Percentiles rank a stretch among this genome's conserved stretches.
phyloP scores from a whole-genome alignment of 352 stramenopile genomes.

The Globisporangium rhizosaccharum region DNA sequence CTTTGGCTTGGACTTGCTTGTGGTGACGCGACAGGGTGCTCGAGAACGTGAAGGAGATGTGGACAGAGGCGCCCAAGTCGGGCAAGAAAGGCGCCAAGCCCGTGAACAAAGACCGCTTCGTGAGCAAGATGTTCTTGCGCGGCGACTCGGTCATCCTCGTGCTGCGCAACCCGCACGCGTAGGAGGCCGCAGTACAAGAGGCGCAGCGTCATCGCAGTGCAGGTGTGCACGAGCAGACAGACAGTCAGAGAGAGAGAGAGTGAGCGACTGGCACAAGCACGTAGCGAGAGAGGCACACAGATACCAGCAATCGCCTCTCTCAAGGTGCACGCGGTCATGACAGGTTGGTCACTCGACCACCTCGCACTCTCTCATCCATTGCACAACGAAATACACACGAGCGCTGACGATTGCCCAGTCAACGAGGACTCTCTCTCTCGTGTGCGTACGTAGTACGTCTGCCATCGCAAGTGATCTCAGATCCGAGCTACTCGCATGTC shows the following conservation, averaged over 20 bases:
- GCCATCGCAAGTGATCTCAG: too few species aligned
- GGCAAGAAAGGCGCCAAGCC: constrained; percentile 94
- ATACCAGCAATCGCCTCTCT: background rate
- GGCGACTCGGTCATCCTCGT: constrained; percentile 99
- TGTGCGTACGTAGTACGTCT: too few species aligned
- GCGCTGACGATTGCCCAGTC: too few species aligned
- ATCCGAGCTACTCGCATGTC: background rate
- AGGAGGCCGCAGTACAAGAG: constrained; percentile 4
- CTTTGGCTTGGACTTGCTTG: background rate
- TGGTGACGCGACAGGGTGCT: constrained; percentile 79
- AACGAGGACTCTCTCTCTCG: too few species aligned
- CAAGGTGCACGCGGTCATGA: too few species aligned
- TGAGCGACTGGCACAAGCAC: background rate
- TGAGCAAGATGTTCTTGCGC: constrained; percentile 99
- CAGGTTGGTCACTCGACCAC: background rate
- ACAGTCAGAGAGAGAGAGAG: background rate
- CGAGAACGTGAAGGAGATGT: constrained; percentile 99
- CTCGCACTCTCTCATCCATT: too few species aligned
- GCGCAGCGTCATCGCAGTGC: background rate
- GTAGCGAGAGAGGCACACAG: background rate
- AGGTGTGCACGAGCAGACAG: too few species aligned
- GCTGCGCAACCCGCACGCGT: constrained; percentile 94
- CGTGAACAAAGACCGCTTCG: constrained; percentile 98
- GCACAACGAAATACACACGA: too few species aligned
- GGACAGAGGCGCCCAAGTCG: constrained; percentile 97